Conservation (phyloP, 2,329 filamentous ascomycete genomes). For the Xylariaceae sp. region DNA sequence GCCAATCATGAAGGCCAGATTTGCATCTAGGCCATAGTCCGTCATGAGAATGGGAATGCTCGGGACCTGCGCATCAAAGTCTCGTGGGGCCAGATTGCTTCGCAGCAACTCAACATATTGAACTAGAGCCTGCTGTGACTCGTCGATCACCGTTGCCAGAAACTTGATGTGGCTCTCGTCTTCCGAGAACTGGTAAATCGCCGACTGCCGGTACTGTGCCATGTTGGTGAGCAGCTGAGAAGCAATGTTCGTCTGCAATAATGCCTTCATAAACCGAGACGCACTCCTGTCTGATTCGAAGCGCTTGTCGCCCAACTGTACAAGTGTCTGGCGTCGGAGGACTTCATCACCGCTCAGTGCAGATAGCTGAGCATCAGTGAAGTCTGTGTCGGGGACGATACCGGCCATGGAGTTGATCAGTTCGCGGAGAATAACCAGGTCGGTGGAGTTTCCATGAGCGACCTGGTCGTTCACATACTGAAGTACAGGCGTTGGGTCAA, state of each 20-base stretch:
- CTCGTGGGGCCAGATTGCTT: slow-evolving; percentile 64
- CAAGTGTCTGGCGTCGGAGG: slow-evolving; percentile 71
- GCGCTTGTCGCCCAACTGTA: slow-evolving; percentile 73
- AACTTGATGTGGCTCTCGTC: slow-evolving; percentile 79
- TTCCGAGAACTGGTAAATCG: slow-evolving; percentile 66
- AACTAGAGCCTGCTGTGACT: slow-evolving; percentile 74
- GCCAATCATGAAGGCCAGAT: slow-evolving; percentile 77
- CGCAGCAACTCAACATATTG: slow-evolving; percentile 88
- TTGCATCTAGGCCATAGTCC: slow-evolving; percentile 71
- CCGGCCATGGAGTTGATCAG: slow-evolving; percentile 90
- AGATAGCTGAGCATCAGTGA: slow-evolving; percentile 79
- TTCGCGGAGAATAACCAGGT: slow-evolving; percentile 86
- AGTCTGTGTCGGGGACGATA: slow-evolving; percentile 77
- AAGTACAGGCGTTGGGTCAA: slow-evolving; percentile 78
- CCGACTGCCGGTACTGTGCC: slow-evolving; percentile 83
- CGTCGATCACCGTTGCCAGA: slow-evolving; percentile 79
- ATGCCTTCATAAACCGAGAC: slow-evolving; percentile 68
- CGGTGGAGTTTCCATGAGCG: slow-evolving; percentile 72
- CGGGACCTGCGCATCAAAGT: slow-evolving; percentile 75
- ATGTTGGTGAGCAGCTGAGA: slow-evolving; percentile 82
- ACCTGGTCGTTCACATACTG: slow-evolving; percentile 87
- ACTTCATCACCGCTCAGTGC: slow-evolving; percentile 82
- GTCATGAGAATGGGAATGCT: slow-evolving; percentile 64
- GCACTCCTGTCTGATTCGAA: slow-evolving; percentile 69
- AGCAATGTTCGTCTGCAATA: slow-evolving; percentile 71